Base-by-base conservation (phyloP, 768 basidiomycete species). In the Leccinellum luteum region DNA sequence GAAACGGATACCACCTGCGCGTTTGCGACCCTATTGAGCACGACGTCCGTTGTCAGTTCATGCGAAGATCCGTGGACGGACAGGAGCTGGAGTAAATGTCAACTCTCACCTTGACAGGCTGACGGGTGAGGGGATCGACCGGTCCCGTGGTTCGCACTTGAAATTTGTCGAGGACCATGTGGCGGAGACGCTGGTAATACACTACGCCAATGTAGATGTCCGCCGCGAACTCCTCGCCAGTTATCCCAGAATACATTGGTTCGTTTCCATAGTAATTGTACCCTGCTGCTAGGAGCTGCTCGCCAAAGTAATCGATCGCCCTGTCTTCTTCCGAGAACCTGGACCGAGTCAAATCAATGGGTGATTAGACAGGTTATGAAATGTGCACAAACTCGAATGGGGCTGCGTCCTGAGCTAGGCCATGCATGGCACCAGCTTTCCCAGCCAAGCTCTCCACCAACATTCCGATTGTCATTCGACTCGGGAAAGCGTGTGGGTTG, bases 381-480 rank as follows among this genome's bases (percentile, higher is more conserved):
- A 19, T 15, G 21, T 52, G 23, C 14, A 74, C 89, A 66, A 67
- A 96, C 93, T 90, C 90, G 83, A 98, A 99, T 17, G 97, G 97
- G 19, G 97, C 98, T 14, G 93, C 97, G 75, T 99, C 97, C 72
- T 99, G 97, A 14, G 97, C 94, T 23, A 99, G 80, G 44, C 97
- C 97, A 64, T 98, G 97, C 91, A 98, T 92, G 8, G 96, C 90
- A 57, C 97, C 97, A 2, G 97, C 90, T 74, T 99, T 99, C n/a
- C 97, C 97, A 0, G 97, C 97, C 86, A 98, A 87, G 74, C 93
- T 96, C 79, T 99, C 97, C 57, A 99, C 94, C 71, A 99, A 87
- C 97, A 99, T 99, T 58, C 97, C 97, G 66, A 99, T 99, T 1
- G 97, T 99, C 97, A 99, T 99, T 64, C 97, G 92, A 80, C 88